Percentiles rank a stretch among this genome's conserved stretches.
phyloP scores from a whole-genome alignment of 345 rosid species.

The Gossypium turneri region DNA sequence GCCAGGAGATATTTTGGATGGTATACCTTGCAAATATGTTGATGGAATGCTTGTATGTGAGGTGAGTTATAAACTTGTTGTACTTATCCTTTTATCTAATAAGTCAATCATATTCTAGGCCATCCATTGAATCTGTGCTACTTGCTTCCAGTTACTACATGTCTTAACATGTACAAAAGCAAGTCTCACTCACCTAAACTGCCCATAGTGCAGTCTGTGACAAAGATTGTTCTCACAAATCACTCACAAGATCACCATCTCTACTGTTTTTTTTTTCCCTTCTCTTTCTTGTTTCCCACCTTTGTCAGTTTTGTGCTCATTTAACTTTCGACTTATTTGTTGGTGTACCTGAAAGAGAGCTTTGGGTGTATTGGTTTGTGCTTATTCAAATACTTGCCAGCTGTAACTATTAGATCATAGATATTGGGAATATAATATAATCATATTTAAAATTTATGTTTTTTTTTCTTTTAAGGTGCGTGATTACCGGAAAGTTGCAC shows the following conservation, averaged over 20 bases:
- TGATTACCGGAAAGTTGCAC: conserved; percentile 60
- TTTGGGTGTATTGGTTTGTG: background rate
- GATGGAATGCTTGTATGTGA: conserved; percentile 76
- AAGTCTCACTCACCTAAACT: background rate
- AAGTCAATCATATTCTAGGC: background rate
- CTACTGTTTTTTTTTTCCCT: too few relatives aligned
- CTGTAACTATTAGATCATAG: background rate
- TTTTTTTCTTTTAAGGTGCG: conserved; percentile 56
- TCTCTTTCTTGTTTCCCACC: background rate
- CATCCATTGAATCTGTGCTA: background rate
- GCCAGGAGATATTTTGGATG: conserved; percentile 80
- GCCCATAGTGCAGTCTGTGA: background rate
- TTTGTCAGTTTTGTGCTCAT: background rate
- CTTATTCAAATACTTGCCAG: background rate
- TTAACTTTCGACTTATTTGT: background rate
- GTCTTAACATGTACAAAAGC: background rate
- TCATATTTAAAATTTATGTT: background rate
- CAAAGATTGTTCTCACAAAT: background rate
- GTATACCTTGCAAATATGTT: conserved; percentile 66
- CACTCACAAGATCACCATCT: background rate
- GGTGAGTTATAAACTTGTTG: conserved; percentile 40
- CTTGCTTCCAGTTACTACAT: background rate
- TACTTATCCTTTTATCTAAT: background rate
- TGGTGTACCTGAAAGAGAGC: background rate
- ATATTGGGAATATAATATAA: background rate